phyloP scores from a whole-genome alignment of 768 basidiomycete species.

The Leccinellum rugosiceps region DNA sequence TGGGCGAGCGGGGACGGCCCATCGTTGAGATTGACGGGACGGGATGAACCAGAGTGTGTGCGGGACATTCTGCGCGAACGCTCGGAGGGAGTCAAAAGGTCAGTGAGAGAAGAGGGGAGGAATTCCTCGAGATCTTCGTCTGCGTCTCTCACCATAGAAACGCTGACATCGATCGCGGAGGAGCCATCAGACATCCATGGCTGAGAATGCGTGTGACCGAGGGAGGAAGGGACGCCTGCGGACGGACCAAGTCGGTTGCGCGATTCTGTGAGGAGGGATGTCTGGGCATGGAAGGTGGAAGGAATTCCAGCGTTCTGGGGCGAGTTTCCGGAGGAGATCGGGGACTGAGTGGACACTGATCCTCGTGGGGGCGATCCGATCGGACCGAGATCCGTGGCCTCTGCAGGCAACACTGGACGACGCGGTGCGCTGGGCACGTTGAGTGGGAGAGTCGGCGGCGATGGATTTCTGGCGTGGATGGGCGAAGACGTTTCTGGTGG shows the following conservation, averaged over 20 bases:
- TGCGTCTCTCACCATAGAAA: constrained; percentile 44
- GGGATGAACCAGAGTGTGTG: constrained; percentile 49
- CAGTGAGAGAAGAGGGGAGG: constrained; percentile 82
- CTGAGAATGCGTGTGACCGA: constrained; percentile 39
- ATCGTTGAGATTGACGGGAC: constrained; percentile 21
- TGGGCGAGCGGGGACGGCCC: constrained; percentile 15
- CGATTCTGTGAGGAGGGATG: constrained; percentile 39
- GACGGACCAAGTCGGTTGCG: constrained; percentile 29
- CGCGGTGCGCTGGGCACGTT: constrained; percentile 50
- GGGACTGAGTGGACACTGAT: constrained; percentile 50
- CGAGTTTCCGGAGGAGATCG: constrained; percentile 36
- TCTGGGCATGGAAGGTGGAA: constrained; percentile 78
- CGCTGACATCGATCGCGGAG: constrained; percentile 14
- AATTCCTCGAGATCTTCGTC: constrained; percentile 88
- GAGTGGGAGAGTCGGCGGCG: constrained; percentile 52
- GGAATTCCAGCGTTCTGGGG: constrained; percentile 43
- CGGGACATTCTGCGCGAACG: constrained; percentile 78
- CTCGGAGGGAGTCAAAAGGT: constrained; percentile 88
- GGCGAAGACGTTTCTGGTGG: constrained; percentile 12
- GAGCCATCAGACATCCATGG: constrained; percentile 30
- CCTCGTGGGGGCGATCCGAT: constrained; percentile 75
- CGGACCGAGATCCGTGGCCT: constrained; percentile 66
- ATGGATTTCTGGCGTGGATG: constrained; percentile 29
- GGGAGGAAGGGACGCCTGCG: constrained; percentile 59
- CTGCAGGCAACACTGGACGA: constrained; percentile 35